Evolutionary conservation across 2,329 filamentous ascomycete species (phyloP), one percentile per base, ranked within the genome.

Genomic region (Annulohypoxylon truncatum): DNA sequence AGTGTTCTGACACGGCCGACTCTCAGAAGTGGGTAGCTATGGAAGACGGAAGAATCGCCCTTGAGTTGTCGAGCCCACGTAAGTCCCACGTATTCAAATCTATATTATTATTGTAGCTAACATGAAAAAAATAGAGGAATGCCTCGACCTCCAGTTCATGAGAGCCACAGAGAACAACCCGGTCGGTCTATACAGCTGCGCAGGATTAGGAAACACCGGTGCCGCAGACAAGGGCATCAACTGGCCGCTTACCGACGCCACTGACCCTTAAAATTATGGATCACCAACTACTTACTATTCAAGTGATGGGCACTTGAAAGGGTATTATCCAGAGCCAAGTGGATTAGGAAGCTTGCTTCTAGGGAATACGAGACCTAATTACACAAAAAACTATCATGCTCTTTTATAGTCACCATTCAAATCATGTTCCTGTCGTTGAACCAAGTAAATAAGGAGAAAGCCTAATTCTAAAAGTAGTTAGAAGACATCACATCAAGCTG

Each of bases 81-180:
- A 74, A 73, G 78, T 70, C 29, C 10, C 10, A 28, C 12, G 29
- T 26, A 4, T 3, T 1, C 5, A 3, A 33, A 31, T n/a, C 24
- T 12, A 51, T 40, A 8, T 26, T 7, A 35, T 28, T 42, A 52
- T n/a, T 28, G 35, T 42, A 22, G 28, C 56, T 70, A 28, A 69
- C 31, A 42, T 29, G 8, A 5, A 20, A 59, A 20, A 59, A 38
- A 61, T 60, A 80, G 78, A 79, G 71, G 73, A 81, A 61, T 81
- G 79, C 64, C 68, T 81, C 67, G 79, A 81, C 62, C 77, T 81
- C 44, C 77, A 79, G 65, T 81, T 77, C 72, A 79, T 80, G 78
- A 68, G 77, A 7, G 79, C 79, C 13, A 77, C 75, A n/a, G 75
- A 75, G 51, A 80, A 80, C 73, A 81, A 81, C 73, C 76, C 78